These are phyloP conservation scores for Starmerella apicola DNA, from an alignment of 805 yeast species.

Conservation along the genomic window DNA sequence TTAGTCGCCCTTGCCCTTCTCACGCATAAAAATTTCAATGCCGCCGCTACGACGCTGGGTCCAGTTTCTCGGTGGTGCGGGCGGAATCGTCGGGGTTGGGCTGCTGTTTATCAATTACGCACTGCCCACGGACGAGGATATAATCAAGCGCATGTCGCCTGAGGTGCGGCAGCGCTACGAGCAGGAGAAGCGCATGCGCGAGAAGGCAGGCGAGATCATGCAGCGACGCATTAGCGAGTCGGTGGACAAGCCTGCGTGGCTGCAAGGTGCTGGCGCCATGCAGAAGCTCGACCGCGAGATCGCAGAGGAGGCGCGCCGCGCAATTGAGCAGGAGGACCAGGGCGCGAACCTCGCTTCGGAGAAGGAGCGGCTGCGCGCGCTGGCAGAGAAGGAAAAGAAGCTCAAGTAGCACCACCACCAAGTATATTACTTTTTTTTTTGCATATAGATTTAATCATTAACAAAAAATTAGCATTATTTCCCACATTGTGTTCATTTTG, in stretches of 20 bases:
- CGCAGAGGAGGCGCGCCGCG: conserved; percentile 20
- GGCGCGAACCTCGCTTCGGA: conserved; percentile 5
- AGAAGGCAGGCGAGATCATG: conserved; percentile 19
- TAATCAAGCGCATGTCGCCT: conserved; percentile 64
- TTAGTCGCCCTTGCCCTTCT: too few species aligned
- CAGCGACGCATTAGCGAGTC: conserved; percentile 16
- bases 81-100: conserved; percentile 56
- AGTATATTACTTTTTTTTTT: background rate
- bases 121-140: conserved; percentile 74
- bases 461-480: background rate
- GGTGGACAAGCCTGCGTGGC: conserved; percentile 25
- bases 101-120: conserved; percentile 56
- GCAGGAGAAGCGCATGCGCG: conserved; percentile 32
- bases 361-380: conserved; percentile 4
- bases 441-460: background rate
- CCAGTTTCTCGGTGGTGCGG: conserved; percentile 36
- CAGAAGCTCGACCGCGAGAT: conserved; percentile 20
- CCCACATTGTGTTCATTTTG: background rate
- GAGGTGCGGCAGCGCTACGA: conserved; percentile 70
- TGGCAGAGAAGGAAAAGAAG: conserved; percentile 7
- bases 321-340: conserved; percentile 16
- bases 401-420: background rate
- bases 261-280: conserved; percentile 24
- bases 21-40: conserved; percentile 15
- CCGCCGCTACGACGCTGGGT: conserved; percentile 21